Conservation (phyloP, 768 basidiomycete genomes). For the Kwoniella dejecticola region DNA sequence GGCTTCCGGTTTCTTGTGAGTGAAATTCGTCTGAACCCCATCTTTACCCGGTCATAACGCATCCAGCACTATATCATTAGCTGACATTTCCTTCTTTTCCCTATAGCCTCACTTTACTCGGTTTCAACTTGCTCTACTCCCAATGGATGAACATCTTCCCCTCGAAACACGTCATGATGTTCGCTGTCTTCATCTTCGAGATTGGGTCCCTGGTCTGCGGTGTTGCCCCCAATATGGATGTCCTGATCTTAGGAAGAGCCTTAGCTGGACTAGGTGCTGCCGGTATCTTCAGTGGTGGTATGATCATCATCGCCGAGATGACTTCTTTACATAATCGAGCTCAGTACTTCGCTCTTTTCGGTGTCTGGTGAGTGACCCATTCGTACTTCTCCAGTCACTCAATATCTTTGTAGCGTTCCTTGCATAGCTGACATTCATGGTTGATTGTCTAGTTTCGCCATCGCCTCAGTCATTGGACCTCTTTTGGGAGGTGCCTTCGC, state of each 20-base stretch:
- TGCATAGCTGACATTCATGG: not conserved
- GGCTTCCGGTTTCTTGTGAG: constrained; percentile 50
- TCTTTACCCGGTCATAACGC: not conserved
- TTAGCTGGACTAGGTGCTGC: constrained; percentile 60
- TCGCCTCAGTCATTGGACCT: constrained; percentile 61
- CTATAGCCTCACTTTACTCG: constrained; percentile 50
- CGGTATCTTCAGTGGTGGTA: constrained; percentile 54
- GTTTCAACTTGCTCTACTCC: constrained; percentile 50
- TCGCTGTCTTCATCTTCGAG: constrained; percentile 58
- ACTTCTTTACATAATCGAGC: constrained; percentile 44
- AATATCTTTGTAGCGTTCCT: not conserved
- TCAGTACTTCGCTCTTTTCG: constrained; percentile 51
- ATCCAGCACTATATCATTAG: not conserved
- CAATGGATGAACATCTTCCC: constrained; percentile 52
- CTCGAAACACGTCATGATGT: constrained; percentile 51
- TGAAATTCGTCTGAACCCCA: not conserved
- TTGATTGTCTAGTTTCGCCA: constrained; percentile 51
- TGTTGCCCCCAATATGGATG: constrained; percentile 49
- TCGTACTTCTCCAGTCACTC: not conserved
- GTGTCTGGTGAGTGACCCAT: constrained; percentile 41
- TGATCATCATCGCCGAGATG: constrained; percentile 49
- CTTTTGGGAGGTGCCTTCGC: constrained; percentile 60
- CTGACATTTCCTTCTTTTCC: not conserved
- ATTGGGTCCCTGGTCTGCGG: constrained; percentile 60
- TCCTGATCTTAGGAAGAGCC: constrained; percentile 58